Evolutionary conservation across 164 flowering plant species (phyloP).

Genomic region (Chimonanthus salicifolius): DNA sequence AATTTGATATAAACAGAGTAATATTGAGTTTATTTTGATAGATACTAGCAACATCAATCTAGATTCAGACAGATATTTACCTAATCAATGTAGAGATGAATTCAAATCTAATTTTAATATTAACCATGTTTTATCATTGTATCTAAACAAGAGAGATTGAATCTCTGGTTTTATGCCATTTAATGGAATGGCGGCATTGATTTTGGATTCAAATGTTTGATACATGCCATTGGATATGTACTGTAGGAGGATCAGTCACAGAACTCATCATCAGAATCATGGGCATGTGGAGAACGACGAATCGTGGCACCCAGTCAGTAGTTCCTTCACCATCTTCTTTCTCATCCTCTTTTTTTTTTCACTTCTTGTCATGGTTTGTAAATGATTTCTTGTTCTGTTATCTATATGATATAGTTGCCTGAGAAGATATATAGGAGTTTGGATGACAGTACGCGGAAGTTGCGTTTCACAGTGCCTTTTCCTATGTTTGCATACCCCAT

Average conservation of each 20-base stretch:
- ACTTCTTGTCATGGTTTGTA: background rate
- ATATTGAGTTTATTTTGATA: too few relatives aligned
- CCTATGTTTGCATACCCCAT: constrained; percentile 71
- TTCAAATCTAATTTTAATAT: too few relatives aligned
- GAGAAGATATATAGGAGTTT: constrained; percentile 49
- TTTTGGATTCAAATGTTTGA: too few relatives aligned
- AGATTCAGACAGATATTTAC: too few relatives aligned
- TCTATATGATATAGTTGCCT: constrained; percentile 36
- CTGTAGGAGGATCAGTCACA: constrained; percentile 59
- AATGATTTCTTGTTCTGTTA: background rate
- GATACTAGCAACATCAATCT: too few relatives aligned
- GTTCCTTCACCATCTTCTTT: background rate
- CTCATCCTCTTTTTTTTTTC: background rate
- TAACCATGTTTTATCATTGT: too few relatives aligned
- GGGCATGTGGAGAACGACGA: constrained; percentile 53
- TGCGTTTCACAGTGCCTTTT: constrained; percentile 56
- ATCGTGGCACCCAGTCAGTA: constrained; percentile 46
- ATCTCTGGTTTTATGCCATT: too few relatives aligned
- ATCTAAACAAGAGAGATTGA: too few relatives aligned
- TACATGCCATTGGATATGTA: background rate
- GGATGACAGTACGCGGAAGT: constrained; percentile 26
- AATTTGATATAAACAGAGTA: too few relatives aligned
- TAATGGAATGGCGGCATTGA: too few relatives aligned
- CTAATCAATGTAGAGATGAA: too few relatives aligned
- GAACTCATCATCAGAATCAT: constrained; percentile 60